Percentiles rank a stretch among this genome's conserved stretches.
phyloP scores from a whole-genome alignment of 1,284 basidiomycete species.

The Porogramme epimiltina region DNA sequence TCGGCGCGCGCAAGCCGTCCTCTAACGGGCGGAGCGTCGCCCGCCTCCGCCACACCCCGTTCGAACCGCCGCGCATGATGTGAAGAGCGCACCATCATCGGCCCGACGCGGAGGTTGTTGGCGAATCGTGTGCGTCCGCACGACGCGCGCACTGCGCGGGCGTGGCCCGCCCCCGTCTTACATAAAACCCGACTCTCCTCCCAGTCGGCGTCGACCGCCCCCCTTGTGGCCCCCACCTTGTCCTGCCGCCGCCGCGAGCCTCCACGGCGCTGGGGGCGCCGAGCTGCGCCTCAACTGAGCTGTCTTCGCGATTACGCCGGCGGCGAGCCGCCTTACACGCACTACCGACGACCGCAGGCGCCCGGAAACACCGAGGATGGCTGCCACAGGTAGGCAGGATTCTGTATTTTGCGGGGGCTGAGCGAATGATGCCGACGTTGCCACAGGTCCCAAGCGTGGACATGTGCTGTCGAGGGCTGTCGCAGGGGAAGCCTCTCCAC shows the following conservation, averaged over 20 bases:
- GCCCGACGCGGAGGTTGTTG: conserved; percentile 14
- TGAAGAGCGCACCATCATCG: conserved; percentile 7
- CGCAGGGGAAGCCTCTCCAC: too few species aligned
- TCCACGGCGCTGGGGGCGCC: conserved; percentile 1
- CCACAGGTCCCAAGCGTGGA: too few species aligned
- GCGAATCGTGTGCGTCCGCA: conserved; percentile 15
- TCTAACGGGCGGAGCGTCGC: neutral
- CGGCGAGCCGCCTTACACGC: neutral
- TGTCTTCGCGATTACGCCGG: conserved; percentile 7
- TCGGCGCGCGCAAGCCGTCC: conserved; percentile 8
- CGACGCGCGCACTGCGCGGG: conserved; percentile 12
- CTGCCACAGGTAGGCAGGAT: too few species aligned
- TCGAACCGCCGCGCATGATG: neutral
- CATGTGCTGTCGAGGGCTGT: too few species aligned
- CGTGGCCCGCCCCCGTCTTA: conserved; percentile 18
- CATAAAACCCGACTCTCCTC: conserved; percentile 23
- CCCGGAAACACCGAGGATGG: too few species aligned
- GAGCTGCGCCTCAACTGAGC: conserved; percentile 14
- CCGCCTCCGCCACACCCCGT: too few species aligned
- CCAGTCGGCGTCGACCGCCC: conserved; percentile 11
- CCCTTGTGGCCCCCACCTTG: conserved; percentile 8
- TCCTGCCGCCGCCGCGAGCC: conserved; percentile 2
- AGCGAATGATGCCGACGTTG: too few species aligned
- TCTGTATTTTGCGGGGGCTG: too few species aligned
- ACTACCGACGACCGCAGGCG: too few species aligned